Conservation (phyloP, 306 rosid species). For the Fragaria iinumae region DNA sequence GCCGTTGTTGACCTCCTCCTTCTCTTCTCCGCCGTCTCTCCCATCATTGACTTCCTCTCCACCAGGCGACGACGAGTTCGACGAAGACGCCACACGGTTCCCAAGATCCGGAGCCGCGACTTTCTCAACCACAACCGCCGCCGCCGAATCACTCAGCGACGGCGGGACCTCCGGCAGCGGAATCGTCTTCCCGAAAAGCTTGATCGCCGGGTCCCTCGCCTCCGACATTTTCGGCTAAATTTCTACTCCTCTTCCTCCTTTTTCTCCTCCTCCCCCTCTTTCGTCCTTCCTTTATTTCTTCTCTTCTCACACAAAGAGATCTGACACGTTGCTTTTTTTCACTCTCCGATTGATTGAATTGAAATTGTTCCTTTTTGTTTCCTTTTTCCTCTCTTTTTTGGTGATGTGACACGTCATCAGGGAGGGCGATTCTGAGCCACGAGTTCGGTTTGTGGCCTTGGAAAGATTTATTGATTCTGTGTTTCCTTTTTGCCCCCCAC, state of each 20-base stretch:
- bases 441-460: conserved; percentile 40
- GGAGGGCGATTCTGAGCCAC: conserved; percentile 46
- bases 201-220: conserved; percentile 60
- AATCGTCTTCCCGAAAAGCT: conserved; percentile 63
- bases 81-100: conserved; percentile 18
- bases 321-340: conserved; percentile 37
- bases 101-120: conserved; percentile 20
- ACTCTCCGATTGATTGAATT: neutral
- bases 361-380: neutral
- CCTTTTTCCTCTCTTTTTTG: neutral
- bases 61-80: conserved; percentile 27
- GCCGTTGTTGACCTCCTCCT: conserved; percentile 20
- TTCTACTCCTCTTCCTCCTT: neutral
- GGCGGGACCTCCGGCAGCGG: conserved; percentile 32
- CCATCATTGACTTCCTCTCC: conserved; percentile 7
- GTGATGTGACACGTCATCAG: conserved; percentile 38
- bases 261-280: neutral
- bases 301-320: conserved; percentile 20
- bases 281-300: neutral
- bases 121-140: neutral
- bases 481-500: conserved; percentile 7
- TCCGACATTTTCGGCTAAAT: conserved; percentile 43
- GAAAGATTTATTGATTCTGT: conserved; percentile 16
- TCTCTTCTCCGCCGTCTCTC: conserved; percentile 34
- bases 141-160: neutral